A percentile compares a stretch with the other conserved stretches of the same genome.
These are phyloP conservation scores for Colletotrichum sp. DNA, from an alignment of 2,329 filamentous ascomycete species.

Conservation along the genomic window DNA sequence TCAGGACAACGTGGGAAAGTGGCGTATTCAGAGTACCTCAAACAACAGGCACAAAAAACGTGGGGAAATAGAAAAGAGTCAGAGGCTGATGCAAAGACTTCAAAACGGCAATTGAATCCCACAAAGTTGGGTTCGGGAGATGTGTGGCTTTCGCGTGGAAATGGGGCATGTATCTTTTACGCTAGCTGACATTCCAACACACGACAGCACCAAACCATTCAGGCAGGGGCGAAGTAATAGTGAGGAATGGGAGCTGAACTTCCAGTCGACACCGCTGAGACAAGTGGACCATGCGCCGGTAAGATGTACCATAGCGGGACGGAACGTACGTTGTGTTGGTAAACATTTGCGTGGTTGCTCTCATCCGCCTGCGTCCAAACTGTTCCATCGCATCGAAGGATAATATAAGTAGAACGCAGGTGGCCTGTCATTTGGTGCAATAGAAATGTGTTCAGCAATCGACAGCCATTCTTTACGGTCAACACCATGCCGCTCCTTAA, in stretches of 20 bases:
- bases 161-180: neutral
- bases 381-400: neutral
- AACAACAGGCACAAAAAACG: neutral
- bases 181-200: neutral
- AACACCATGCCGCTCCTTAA: slow-evolving; percentile 11
- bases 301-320: neutral
- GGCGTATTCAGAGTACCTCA: neutral
- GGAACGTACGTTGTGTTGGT: neutral
- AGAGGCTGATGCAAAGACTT: neutral
- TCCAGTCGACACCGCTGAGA: neutral
- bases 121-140: neutral
- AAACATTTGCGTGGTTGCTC: neutral
- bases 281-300: neutral
- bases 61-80: neutral
- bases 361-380: neutral
- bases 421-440: neutral
- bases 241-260: neutral
- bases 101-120: neutral
- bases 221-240: neutral
- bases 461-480: neutral
- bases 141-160: neutral
- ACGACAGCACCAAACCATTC: neutral
- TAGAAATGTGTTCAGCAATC: neutral
- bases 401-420: neutral
- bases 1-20: neutral